phyloP scores from a whole-genome alignment of 129 eudicot species.

The Calendula officinalis region DNA sequence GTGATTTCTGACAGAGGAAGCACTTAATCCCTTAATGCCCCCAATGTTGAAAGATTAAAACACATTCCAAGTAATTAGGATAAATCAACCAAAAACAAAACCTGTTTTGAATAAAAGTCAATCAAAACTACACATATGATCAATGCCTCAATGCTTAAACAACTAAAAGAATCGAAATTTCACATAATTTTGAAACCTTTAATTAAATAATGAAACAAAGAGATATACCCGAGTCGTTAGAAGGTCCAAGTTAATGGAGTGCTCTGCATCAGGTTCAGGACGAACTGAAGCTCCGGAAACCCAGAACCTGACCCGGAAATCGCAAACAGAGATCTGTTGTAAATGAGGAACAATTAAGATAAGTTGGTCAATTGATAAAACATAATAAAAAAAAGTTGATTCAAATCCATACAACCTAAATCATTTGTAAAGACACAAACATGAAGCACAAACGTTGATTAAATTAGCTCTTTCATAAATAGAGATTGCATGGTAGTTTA shows the following conservation, averaged over 20 bases:
- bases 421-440: too few species aligned
- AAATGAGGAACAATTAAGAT: too few species aligned
- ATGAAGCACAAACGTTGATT: too few species aligned
- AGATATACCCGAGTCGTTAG: conserved; percentile 33
- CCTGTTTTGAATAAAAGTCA: background rate
- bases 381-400: too few species aligned
- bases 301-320: conserved; percentile 38
- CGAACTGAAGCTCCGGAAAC: conserved; percentile 38
- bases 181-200: background rate
- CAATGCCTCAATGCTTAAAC: background rate
- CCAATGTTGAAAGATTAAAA: background rate
- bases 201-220: background rate
- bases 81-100: conserved; percentile 2
- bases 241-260: conserved; percentile 42
- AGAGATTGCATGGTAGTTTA: too few species aligned
- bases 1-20: conserved; percentile 23
- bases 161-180: too few species aligned
- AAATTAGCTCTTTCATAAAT: too few species aligned
- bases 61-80: background rate
- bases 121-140: background rate
- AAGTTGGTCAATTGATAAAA: too few species aligned
- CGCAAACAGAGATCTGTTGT: conserved; percentile 26
- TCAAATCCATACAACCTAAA: too few species aligned
- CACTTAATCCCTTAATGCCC: background rate
- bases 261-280: conserved; percentile 29